Evolutionary conservation across 1,284 basidiomycete genomes (phyloP).

Genomic region (Agroathelia rolfsii): DNA sequence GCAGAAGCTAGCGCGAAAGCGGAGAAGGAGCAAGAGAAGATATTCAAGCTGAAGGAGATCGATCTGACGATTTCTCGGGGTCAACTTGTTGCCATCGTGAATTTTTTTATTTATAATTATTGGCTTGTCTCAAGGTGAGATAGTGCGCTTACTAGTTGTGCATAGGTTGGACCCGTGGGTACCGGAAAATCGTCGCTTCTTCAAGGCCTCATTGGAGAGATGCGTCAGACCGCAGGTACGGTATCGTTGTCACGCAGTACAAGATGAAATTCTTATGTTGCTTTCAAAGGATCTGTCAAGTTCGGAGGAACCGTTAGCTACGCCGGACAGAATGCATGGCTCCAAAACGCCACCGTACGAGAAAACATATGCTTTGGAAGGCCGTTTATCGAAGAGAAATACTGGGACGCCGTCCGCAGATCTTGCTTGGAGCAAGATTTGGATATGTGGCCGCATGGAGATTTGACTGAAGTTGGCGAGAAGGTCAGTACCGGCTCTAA

Average conservation of each 20-base stretch:
- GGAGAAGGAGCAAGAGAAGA: slow-evolving; percentile 25
- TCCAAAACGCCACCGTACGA: slow-evolving; percentile 65
- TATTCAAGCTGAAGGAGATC: slow-evolving; percentile 53
- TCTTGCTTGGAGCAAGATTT: slow-evolving; percentile 74
- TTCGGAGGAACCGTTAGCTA: slow-evolving; percentile 44
- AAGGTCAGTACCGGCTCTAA: too few relatives aligned
- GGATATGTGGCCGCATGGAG: slow-evolving; percentile 72
- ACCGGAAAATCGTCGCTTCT: slow-evolving; percentile 67
- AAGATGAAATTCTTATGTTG: too few relatives aligned
- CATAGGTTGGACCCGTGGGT: slow-evolving; percentile 27
- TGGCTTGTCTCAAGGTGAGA: neutral
- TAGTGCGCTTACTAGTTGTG: neutral
- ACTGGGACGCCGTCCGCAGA: slow-evolving; percentile 68
- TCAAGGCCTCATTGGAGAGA: slow-evolving; percentile 75
- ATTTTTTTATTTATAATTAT: slow-evolving; percentile 32
- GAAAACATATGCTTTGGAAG: slow-evolving; percentile 84
- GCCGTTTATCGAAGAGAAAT: slow-evolving; percentile 69
- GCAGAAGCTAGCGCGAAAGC: slow-evolving; percentile 11
- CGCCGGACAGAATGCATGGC: slow-evolving; percentile 51
- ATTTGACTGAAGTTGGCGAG: slow-evolving; percentile 88
- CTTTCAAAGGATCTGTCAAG: slow-evolving; percentile 32
- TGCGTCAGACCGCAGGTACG: slow-evolving; percentile 53
- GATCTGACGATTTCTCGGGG: slow-evolving; percentile 61
- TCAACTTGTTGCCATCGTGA: slow-evolving; percentile 75
- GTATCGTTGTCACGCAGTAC: too few relatives aligned